Evolutionary conservation across 2,329 filamentous ascomycete species (phyloP), one percentile per base, ranked within the genome.

Genomic region (Xylariaceae sp.): DNA sequence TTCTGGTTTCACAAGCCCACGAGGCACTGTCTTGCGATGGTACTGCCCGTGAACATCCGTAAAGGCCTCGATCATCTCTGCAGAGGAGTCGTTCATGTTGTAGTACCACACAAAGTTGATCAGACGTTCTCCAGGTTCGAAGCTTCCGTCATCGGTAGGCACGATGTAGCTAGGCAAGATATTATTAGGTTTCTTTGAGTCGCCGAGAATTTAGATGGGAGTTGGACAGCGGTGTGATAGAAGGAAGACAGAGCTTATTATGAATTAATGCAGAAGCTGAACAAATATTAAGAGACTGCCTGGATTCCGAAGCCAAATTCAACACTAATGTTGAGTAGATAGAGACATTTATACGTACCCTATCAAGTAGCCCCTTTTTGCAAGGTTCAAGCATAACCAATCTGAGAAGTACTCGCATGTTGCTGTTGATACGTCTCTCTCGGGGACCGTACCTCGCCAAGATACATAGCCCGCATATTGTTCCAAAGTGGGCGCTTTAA

Each of bases 81-180:
- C n/a, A n/a, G 61, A 38, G 1, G 71, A 71, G 6, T 61, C 66
- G n/a, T 73, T 67, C 0, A 72, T 66, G 55, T 76, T 74, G 47
- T 63, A 69, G 62, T 78, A 79, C 67, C 73, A 77, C 1, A 78
- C 72, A 55, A 69, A 77, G 51, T 78, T 78, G 55, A 78, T 66
- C 3, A 75, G 68, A 11, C 74, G 69, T 19, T 73, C 60, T 5
- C 71, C 73, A 0, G 65, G 60, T 31, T 66, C 61, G 5, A 74
- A 63, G 1, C 64, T 66, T 2, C 74, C 75, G 28, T 72, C 61
- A 13, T 69, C 63, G 1, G 72, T 71, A 1, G 75, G 75, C n/a
- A 79, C 75, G 5, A 72, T 60, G 55, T 77, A 77, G 13, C 61
- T 63, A 31, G 13, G 34, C 22, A 11, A 36, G 22, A 7, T 28